Conservation (phyloP, 371 early-diverging fungal genomes). For the Mucor irregularis region DNA sequence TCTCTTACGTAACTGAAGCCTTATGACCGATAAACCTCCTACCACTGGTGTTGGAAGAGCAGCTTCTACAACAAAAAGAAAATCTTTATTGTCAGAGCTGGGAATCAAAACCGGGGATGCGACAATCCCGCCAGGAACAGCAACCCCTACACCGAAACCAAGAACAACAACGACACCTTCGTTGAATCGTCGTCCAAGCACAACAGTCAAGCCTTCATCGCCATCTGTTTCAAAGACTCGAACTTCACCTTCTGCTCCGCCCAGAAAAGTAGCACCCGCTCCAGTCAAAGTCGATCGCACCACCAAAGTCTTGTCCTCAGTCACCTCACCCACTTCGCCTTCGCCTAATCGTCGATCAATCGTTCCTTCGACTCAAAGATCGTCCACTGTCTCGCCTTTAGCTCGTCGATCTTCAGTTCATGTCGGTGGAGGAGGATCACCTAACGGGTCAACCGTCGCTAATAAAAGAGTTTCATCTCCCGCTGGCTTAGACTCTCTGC, state of each 20-base stretch:
- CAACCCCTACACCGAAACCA: constrained; percentile 4
- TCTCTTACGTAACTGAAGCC: not conserved
- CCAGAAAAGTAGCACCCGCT: constrained; percentile 16
- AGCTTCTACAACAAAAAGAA: constrained; percentile 23
- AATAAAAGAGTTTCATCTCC: constrained; percentile 24
- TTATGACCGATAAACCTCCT: constrained; percentile 14
- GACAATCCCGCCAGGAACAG: not conserved
- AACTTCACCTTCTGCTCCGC: constrained; percentile 4
- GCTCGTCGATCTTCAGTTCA: constrained; percentile 22
- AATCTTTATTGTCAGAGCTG: constrained; percentile 36
- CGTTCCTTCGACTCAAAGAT: constrained; percentile 21
- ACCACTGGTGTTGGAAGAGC: constrained; percentile 8
- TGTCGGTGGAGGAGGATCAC: constrained; percentile 3
- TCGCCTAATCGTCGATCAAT: constrained; percentile 32
- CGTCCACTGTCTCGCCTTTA: constrained; percentile 15
- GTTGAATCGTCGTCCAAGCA: not conserved
- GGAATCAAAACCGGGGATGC: constrained; percentile 34
- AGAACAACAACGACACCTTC: constrained; percentile 13
- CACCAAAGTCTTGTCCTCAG: constrained; percentile 8
- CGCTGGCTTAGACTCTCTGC: constrained; percentile 15
- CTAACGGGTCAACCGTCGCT: constrained; percentile 6
- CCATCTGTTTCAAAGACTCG: constrained; percentile 31
- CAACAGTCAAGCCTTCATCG: constrained; percentile 8
- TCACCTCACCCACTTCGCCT: constrained; percentile 25
- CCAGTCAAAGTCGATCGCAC: constrained; percentile 24